Evolutionary conservation across 306 rosid genomes (phyloP), one percentile per base, ranked within the genome.

Genomic region (Quillaja saponaria): DNA sequence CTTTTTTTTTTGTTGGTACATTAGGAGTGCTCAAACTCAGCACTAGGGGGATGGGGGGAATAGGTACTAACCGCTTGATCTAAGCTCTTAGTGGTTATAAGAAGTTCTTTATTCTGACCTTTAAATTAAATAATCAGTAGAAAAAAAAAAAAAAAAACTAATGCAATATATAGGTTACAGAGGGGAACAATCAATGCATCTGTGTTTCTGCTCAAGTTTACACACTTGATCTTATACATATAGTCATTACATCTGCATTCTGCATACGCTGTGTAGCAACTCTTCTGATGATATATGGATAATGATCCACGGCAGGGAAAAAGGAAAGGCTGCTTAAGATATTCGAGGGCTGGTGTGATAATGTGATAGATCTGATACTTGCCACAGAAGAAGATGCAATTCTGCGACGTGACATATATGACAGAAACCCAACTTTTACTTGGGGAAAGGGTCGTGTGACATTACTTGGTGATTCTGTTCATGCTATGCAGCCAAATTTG

Each of bases 401-500:
- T 84, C 87, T 94, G 57, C 83, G 99, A 19, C 90, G 99, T 15
- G 99, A 94, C 67, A 94, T 94, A 69, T 94, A 78, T 55, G 99
- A 94, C 55, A 81, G 90, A 71, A 76, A 69, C 1, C 96, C 99
- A 20, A 64, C 86, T 67, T 53, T 94, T 10, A 80, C 84, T 19
- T 94, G 99, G 99, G 97, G 99, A 66, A 89, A 82, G 74, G 97
- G 96, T 39, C 83, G 83, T 10, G 96, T 89, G 63, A 94, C 96
- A 40, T 78, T 94, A 76, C 97, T 94, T 34, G 99, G 97, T 34
- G 99, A 94, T 74, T 94, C 99, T 16, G 81, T 94, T 47, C 99
- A 94, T 81, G 99, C 99, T 64, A 94, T 94, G 99, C 99, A 94
- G 60, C 99, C 99, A 70, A 94, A 94, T 77, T 63, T 94, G 91